Evolutionary conservation across 257 asterid species (phyloP), one percentile per base, ranked within the genome.

Genomic region (Solanum sejunctum): DNA sequence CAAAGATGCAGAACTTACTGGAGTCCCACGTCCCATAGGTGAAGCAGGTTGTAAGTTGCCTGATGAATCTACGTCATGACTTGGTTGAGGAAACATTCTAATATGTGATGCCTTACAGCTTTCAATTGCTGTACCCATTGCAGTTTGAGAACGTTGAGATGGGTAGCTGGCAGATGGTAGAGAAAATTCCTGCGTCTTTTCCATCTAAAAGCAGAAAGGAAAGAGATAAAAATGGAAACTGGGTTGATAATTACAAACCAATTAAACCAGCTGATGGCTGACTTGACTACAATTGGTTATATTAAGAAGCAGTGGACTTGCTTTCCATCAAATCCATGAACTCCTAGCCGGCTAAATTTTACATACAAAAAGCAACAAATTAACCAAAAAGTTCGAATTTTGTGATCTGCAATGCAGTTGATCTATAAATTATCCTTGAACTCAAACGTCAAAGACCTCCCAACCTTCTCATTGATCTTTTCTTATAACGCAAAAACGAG

Each of bases 121-220:
- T 47, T 94, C 98, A 87, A 85, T 90, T 58, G 89, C 86, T 26
- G 89, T 73, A 49, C 88, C 94, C 81, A 94, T 69, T 75, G 88
- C 89, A 20, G 79, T 86, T 21, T 75, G 97, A 88, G 85, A 83
- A 61, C 89, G 83, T 83, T 91, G 98, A 82, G 93, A 86, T 85
- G 92, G 82, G 72, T 90, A 91, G 32, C 91, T 82, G 71, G 91
- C 85, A 28, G 95, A 86, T 83, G 91, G 90, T 52, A 89, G 89
- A 66, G 94, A 78, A 81, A 91, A 88, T 20, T 88, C 90, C 85
- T 90, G 96, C 16, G 93, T 86, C 85, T 93, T 95, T 81, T 95
- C 98, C 98, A 95, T 94, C 99, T 95, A 85, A 86, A 91, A 89
- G 56, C 21, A 45, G 58, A 77, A 52, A 52, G 67, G 21, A 64